Conservation (phyloP, 306 rosid species). For the Inga leiocalycina region DNA sequence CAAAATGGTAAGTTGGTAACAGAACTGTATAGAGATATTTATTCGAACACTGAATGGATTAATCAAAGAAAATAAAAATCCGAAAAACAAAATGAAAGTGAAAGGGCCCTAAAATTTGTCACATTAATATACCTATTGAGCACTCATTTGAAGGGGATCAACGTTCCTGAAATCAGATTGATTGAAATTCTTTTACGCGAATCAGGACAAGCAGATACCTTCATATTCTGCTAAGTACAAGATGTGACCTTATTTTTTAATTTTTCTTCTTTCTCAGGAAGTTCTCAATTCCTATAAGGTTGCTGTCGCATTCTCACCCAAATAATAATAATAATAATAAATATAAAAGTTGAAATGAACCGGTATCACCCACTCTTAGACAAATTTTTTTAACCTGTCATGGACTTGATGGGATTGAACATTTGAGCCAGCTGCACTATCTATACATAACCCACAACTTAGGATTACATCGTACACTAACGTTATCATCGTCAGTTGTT, state of each 20-base stretch:
- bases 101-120: slow-evolving; percentile 2
- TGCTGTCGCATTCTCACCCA: slow-evolving; percentile 12
- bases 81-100: slow-evolving; percentile 8
- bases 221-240: neutral
- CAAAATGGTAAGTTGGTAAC: neutral
- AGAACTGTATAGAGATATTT: neutral
- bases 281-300: neutral
- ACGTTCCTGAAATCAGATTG: neutral
- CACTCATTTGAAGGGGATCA: slow-evolving; percentile 24
- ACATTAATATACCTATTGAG: neutral
- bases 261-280: neutral
- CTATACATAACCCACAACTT: neutral
- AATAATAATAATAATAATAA: neutral
- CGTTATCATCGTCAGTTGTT: neutral
- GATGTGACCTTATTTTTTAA: neutral
- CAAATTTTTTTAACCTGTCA: neutral
- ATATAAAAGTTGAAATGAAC: neutral
- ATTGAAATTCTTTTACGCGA: slow-evolving; percentile 13
- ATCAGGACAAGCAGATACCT: slow-evolving; percentile 34
- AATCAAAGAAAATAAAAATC: neutral
- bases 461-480: neutral
- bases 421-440: neutral
- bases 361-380: neutral
- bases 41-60: neutral
- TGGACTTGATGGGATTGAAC: slow-evolving; percentile 2